phyloP scores from a whole-genome alignment of 129 eudicot species.

The Tagetes patula region DNA sequence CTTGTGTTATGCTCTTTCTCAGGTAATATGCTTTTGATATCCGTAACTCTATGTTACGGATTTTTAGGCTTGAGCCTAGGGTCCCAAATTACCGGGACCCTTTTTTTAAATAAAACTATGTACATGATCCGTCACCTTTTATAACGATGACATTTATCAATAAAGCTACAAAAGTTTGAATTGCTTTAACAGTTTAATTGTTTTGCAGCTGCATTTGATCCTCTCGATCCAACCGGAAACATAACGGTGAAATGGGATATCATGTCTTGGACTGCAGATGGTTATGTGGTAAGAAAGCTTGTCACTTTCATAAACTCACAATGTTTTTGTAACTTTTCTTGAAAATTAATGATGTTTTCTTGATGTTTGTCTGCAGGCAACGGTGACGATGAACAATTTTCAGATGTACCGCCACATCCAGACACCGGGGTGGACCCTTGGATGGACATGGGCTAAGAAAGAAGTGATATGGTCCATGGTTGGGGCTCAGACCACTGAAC shows the following conservation, averaged over 20 bases:
- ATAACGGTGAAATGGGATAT: constrained; percentile 86
- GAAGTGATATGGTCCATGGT: constrained; percentile 92
- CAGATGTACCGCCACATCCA: constrained; percentile 82
- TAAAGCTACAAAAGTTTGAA: too few species aligned
- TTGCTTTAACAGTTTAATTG: neutral
- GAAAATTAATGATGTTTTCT: neutral
- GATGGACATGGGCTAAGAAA: constrained; percentile 98
- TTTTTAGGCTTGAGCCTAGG: too few species aligned
- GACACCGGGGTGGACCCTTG: constrained; percentile 94
- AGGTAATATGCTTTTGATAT: constrained; percentile 20
- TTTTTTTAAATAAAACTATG: too few species aligned
- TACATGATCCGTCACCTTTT: too few species aligned
- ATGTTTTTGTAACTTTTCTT: neutral
- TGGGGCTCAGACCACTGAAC: constrained; percentile 90
- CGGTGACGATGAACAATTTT: constrained; percentile 80
- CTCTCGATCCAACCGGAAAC: constrained; percentile 82
- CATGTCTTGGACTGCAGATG: constrained; percentile 80
- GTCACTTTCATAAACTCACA: neutral
- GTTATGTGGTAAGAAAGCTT: constrained; percentile 54
- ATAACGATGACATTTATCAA: too few species aligned
- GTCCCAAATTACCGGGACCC: too few species aligned
- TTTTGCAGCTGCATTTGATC: constrained; percentile 77
- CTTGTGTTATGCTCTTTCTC: constrained; percentile 41
- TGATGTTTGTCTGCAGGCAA: constrained; percentile 46
- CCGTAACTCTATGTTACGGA: neutral